Conservation (phyloP, 305 asterid species). For the Lippia alba region DNA sequence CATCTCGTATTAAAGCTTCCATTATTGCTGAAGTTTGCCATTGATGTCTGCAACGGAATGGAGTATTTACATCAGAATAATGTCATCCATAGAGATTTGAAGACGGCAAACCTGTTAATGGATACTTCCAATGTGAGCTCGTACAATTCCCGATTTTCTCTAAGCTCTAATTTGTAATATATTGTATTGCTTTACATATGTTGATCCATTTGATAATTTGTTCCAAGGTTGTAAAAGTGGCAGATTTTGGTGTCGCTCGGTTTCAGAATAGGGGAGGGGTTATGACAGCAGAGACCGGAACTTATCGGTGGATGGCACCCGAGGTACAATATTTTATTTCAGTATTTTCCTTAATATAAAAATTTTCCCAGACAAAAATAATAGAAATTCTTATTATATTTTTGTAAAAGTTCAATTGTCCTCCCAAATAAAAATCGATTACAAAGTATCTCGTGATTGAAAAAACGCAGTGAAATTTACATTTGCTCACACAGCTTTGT, state of each 20-base stretch:
- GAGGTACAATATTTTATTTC: conserved; percentile 49
- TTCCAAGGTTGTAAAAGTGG: conserved; percentile 89
- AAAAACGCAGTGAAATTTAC: too few relatives aligned
- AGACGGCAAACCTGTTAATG: conserved; percentile 89
- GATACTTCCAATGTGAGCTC: conserved; percentile 64
- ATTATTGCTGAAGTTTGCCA: conserved; percentile 75
- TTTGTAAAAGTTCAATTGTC: too few relatives aligned
- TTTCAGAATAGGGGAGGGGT: conserved; percentile 79
- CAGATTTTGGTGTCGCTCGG: conserved; percentile 87
- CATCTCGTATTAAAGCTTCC: conserved; percentile 61
- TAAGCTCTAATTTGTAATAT: too few relatives aligned
- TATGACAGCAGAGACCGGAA: conserved; percentile 93
- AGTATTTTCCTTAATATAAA: too few relatives aligned
- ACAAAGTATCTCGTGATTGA: too few relatives aligned
- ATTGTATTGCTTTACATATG: conserved; percentile 22
- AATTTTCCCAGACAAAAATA: too few relatives aligned
- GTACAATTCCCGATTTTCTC: too few relatives aligned
- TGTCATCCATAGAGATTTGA: conserved; percentile 89
- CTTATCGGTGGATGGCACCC: conserved; percentile 95
- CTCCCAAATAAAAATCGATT: too few relatives aligned
- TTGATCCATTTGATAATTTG: conserved; percentile 45
- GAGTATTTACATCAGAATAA: conserved; percentile 85
- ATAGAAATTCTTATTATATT: too few relatives aligned
- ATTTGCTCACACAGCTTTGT: too few relatives aligned
- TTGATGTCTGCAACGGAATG: conserved; percentile 95